Conservation (phyloP, 1,139 yeast genomes). For the Pichia norvegensis region DNA sequence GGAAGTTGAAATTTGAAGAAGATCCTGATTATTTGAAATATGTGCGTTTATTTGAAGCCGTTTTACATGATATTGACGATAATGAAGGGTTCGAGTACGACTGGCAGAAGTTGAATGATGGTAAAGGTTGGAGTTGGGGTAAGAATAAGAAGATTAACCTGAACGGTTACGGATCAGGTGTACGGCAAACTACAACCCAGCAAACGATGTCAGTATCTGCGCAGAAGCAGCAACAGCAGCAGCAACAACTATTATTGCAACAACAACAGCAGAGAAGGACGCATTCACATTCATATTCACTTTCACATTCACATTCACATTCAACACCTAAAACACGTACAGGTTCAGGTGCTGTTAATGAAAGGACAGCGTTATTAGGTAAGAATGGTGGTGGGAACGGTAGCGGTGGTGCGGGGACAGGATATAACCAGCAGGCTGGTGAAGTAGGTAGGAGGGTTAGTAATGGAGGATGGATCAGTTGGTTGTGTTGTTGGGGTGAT, state of each 20-base stretch:
- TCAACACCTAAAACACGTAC: conserved; percentile 1
- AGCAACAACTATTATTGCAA: conserved; percentile 4
- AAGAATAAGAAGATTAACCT: conserved; percentile 82
- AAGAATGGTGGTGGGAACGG: not conserved
- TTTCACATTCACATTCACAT: not conserved
- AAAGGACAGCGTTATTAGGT: not conserved
- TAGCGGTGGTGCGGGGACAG: not conserved
- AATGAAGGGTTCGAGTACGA: conserved; percentile 70
- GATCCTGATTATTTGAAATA: conserved; percentile 57
- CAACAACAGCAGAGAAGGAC: conserved; percentile 4
- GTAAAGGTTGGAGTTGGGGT: conserved; percentile 83
- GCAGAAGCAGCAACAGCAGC: conserved; percentile 6
- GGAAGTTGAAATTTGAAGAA: conserved; percentile 53
- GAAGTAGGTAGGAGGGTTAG: not conserved
- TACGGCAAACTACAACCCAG: conserved; percentile 12
- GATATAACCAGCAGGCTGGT: not conserved
- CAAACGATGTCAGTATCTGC: conserved; percentile 9
- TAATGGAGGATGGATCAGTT: not conserved
- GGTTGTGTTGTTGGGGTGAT: conserved; percentile 15
- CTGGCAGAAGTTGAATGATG: conserved; percentile 90
- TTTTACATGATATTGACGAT: conserved; percentile 62
- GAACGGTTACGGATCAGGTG: conserved; percentile 72
- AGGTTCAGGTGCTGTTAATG: conserved; percentile 1
- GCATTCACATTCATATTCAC: not conserved
- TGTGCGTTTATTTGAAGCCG: conserved; percentile 66